Evolutionary conservation across 495 filamentous ascomycete genomes (phyloP).

Genomic region (Penicillium ochrochloron): DNA sequence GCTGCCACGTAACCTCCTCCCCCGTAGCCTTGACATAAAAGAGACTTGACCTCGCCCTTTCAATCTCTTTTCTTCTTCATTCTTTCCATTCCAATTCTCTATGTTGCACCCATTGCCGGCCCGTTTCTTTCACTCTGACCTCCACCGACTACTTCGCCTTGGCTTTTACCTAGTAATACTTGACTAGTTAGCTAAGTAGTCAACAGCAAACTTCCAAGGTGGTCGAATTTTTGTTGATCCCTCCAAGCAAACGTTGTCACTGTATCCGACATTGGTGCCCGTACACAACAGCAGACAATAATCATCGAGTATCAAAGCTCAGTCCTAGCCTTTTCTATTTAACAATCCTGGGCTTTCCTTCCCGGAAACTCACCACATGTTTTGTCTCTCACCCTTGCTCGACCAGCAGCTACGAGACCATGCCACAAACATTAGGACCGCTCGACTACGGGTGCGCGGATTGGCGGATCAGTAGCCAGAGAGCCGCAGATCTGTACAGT

Average conservation of each 20-base stretch:
- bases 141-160: no score
- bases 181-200: neutral
- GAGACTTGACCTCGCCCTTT: no score
- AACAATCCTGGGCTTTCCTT: conserved; percentile 22
- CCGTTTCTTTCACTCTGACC: no score
- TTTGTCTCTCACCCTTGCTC: conserved; percentile 29
- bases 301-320: conserved; percentile 18
- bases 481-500: conserved; percentile 42
- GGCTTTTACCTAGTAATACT: neutral
- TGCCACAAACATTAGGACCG: conserved; percentile 35
- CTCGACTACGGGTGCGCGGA: conserved; percentile 41
- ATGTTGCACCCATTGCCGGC: no score
- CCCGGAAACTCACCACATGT: conserved; percentile 25
- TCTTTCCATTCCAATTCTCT: no score
- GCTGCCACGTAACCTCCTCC: no score
- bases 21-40: no score
- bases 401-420: conserved; percentile 30
- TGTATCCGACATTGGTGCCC: conserved; percentile 19
- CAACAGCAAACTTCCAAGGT: conserved; percentile 14
- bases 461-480: conserved; percentile 45
- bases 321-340: conserved; percentile 25
- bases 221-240: conserved; percentile 20
- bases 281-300: conserved; percentile 19
- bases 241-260: conserved; percentile 19
- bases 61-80: no score